Base-by-base conservation (phyloP, 108 stramenopile genomes). In the Nitzschia inconspicua region DNA sequence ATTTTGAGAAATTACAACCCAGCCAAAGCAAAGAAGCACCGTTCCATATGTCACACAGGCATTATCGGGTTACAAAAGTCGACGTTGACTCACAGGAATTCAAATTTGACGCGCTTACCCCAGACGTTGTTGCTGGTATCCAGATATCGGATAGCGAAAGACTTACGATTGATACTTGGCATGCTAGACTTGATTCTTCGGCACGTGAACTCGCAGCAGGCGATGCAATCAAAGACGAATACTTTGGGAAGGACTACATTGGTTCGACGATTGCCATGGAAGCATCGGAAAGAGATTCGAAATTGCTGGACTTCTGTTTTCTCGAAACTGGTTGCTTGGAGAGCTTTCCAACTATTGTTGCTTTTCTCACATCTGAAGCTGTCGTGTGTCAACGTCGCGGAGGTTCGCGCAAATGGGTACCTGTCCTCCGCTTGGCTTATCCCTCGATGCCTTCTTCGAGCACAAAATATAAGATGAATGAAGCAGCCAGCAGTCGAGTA, bases 231-330 rank as follows among this genome's bases (percentile, higher is more conserved):
- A 56, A 57, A 46, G 61, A 67, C 47, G 50, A 65, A 13, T 42
- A 65, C 37, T 53, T 63, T 37, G 48, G 39, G 11, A 19, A 51
- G 22, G 63, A 64, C 40, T 72, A 72, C 39, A 42, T 63, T 30
- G 28, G 22, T 16, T 28, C 46, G 25, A 47, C 52, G 36, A 63
- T 72, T 47, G 49, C 46, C 10, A 57, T 72, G 11, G 47, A 48
- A 1, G 41, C 60, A 5, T 61, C 68, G 0, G 60, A 61, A 29
- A 34, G 25, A 6, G 43, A 50, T 30, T 46, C 70, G 5, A 44
- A 63, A 20, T 44, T 73, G n/a, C 30, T 82, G 46, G 90, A 92
- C 57, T 82, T 91, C 56, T 42, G 56, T 20, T 92, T 88, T 65
- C 34, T 86, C 28, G 35, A 52, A 26, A 82, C 81, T 40, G 90